Percentiles rank a stretch among this genome's conserved stretches.
Conservation (phyloP, 768 basidiomycete genomes). For the Piloderma croceum region DNA sequence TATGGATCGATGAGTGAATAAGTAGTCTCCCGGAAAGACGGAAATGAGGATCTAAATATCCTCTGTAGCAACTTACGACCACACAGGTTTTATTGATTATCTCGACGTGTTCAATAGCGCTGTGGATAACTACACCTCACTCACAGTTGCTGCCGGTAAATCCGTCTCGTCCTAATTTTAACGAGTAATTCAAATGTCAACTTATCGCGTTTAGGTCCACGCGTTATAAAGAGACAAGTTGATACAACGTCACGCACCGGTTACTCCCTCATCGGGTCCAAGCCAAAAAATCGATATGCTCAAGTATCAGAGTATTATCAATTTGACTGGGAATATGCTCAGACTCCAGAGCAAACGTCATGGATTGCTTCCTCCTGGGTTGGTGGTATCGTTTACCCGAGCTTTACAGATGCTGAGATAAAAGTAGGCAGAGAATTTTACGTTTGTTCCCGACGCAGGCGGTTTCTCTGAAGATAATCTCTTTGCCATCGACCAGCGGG, state of each 20-base stretch:
- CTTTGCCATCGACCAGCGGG: slow-evolving; percentile 55
- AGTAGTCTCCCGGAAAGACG: no score
- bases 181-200: neutral
- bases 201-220: slow-evolving; percentile 29
- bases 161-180: neutral
- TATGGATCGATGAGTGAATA: slow-evolving; percentile 42
- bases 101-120: slow-evolving; percentile 38
- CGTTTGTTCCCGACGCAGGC: slow-evolving; percentile 44
- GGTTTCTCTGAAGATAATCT: slow-evolving; percentile 54
- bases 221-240: slow-evolving; percentile 41
- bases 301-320: slow-evolving; percentile 54
- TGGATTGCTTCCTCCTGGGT: slow-evolving; percentile 64
- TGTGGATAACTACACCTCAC: slow-evolving; percentile 31
- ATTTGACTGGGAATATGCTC: slow-evolving; percentile 47
- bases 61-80: slow-evolving; percentile 50
- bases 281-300: slow-evolving; percentile 40
- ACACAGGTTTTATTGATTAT: slow-evolving; percentile 44
- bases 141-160: slow-evolving; percentile 44
- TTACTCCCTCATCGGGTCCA: slow-evolving; percentile 45
- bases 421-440: slow-evolving; percentile 58
- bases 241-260: slow-evolving; percentile 51
- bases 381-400: no score
- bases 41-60: no score
- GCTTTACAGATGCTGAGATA: slow-evolving; percentile 7
- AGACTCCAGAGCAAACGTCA: slow-evolving; percentile 59